These are phyloP conservation scores for Cladosporium halotolerans DNA, from an alignment of 2,329 filamentous ascomycete genomes.

Conservation along the genomic window DNA sequence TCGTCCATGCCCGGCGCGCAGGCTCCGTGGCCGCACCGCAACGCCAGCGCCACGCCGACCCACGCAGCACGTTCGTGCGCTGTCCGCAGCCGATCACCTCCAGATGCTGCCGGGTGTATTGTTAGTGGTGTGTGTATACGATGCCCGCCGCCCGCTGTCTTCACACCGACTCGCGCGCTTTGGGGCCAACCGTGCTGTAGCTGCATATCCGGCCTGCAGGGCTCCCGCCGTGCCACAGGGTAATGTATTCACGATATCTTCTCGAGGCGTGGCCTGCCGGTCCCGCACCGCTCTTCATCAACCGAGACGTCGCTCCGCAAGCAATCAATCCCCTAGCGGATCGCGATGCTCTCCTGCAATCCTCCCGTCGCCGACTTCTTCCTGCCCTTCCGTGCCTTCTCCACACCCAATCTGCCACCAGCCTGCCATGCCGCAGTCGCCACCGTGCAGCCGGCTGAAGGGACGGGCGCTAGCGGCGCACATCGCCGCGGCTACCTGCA, in stretches of 20 bases:
- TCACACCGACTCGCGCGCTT: conserved; percentile 9
- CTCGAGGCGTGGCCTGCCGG: too few relatives aligned
- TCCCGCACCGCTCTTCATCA: too few relatives aligned
- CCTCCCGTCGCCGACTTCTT: not conserved
- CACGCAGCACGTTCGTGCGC: conserved; percentile 8
- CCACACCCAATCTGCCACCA: conserved; percentile 10
- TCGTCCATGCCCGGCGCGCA: too few relatives aligned
- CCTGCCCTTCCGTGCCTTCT: not conserved
- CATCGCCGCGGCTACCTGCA: conserved; percentile 5
- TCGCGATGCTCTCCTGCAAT: not conserved
- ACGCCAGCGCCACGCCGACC: not conserved
- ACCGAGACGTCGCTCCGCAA: too few relatives aligned
- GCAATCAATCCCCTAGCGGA: too few relatives aligned
- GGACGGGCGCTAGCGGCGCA: conserved; percentile 2
- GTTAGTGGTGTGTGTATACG: too few relatives aligned
- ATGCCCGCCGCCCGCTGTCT: not conserved
- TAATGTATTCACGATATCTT: not conserved
- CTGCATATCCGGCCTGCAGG: not conserved
- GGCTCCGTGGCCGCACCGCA: not conserved
- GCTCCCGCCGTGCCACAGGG: not conserved
- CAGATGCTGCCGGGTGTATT: too few relatives aligned
- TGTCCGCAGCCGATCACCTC: not conserved
- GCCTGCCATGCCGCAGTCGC: conserved; percentile 2
- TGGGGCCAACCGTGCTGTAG: not conserved
- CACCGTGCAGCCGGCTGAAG: conserved; percentile 2